Evolutionary conservation across 306 rosid species (phyloP).

Genomic region (Inga leiocalycina): DNA sequence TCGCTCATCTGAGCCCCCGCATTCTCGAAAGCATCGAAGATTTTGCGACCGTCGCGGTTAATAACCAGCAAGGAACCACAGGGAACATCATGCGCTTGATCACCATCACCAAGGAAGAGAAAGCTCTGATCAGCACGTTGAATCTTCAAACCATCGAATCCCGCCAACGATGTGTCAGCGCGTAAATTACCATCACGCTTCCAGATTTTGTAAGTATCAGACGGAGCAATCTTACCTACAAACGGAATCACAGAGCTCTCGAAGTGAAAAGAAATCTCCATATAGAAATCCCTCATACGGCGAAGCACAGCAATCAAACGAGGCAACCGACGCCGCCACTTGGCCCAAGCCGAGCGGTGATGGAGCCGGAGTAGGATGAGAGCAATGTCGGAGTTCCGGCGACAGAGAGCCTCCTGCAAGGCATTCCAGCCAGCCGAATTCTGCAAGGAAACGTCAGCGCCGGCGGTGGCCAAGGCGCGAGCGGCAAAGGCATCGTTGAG

Average conservation of each 20-base stretch:
- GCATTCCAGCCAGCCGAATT: constrained; percentile 90
- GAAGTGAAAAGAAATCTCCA: constrained; percentile 93
- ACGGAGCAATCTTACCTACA: constrained; percentile 81
- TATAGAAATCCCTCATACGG: constrained; percentile 92
- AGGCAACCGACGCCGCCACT: constrained; percentile 94
- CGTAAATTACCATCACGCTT: constrained; percentile 90
- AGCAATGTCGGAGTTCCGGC: constrained; percentile 76
- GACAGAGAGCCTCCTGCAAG: constrained; percentile 83
- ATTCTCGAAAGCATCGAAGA: constrained; percentile 87
- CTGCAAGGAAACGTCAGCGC: constrained; percentile 85
- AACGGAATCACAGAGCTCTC: constrained; percentile 98
- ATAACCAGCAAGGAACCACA: constrained; percentile 69
- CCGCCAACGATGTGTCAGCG: constrained; percentile 76
- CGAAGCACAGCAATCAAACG: constrained; percentile 78
- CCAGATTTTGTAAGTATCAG: constrained; percentile 94
- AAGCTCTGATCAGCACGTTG: constrained; percentile 98
- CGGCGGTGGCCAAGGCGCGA: constrained; percentile 60
- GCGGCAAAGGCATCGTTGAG: constrained; percentile 64
- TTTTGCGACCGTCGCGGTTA: constrained; percentile 70
- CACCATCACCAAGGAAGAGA: constrained; percentile 90
- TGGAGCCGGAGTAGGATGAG: constrained; percentile 66
- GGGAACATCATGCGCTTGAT: constrained; percentile 50
- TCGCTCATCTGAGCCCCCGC: constrained; percentile 84
- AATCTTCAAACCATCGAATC: constrained; percentile 90
- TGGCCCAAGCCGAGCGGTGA: constrained; percentile 87